Evolutionary conservation across 495 filamentous ascomycete genomes (phyloP), one percentile per base, ranked within the genome.

Genomic region (Pseudotulostoma volvatum): DNA sequence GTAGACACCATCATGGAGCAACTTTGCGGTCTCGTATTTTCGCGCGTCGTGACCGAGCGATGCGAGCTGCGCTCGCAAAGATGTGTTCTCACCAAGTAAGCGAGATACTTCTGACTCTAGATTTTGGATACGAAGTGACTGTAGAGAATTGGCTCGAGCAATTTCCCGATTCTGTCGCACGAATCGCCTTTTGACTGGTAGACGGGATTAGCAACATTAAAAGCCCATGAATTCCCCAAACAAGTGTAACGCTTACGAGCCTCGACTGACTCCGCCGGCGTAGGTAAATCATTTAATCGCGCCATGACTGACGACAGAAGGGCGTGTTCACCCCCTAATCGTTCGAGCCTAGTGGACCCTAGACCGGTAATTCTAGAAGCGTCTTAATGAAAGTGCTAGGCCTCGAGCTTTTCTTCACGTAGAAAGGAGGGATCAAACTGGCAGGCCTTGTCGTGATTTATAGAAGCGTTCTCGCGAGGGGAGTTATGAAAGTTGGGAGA

Each of bases 91-190:
- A 13, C 77, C 73, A 39, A 94, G 64, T 8, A 96, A 61, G 19
- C 81, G 76, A 11, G 84, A 80, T 23, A 74, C 74, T 58, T 97
- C 87, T 38, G 76, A 76, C 54, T 96, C 86, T 28, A 96, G 71
- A 36, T 63, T 76, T 40, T 86, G 82, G 46, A 97, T 95, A 43
- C 83, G 81, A 23, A 88, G 66, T 13, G 84, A 87, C 56, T 95
- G 92, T 43, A 75, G 77, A 2, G 92, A 92, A 61, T 97, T 96
- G 44, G 76, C 74, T 51, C 80, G 67, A 34, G 86, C 86, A 42
- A 97, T 85, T 48, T 95, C 90, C 41, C 85, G 77, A 56, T 97
- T 97, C 54, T 97, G 90, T 31, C 88, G 74, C 34, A 93, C 63
- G 52, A 90, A 93, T 51, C 81, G 74, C 46, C 83, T 67, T 52